Evolutionary conservation across 495 filamentous ascomycete genomes (phyloP), one percentile per base, ranked within the genome.

Genomic region (Daldinia concentrica): DNA sequence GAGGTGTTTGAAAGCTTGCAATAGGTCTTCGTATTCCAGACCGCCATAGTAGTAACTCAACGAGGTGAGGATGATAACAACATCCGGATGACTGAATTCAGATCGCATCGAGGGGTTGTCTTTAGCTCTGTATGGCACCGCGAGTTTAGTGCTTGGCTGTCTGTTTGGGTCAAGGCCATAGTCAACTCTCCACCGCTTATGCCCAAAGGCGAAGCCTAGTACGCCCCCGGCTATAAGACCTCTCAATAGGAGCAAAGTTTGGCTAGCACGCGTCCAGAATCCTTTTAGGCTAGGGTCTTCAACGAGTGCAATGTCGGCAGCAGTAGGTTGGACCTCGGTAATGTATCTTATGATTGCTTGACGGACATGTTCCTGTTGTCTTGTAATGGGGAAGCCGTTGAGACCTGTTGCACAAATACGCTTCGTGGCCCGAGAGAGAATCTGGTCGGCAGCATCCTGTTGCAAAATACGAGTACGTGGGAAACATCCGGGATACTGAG

Each of bases 51-150:
- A 93, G 74, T 91, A 93, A 36, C 82, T 86, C 3, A 93, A 76
- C 26, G 81, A 90, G 0, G 92, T 93, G n/a, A 94, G 73, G 6
- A 88, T 63, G 22, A 93, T 89, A 34, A 85, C 82, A 0, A 90
- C 86, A 73, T 94, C 91, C 0, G 91, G 91, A 68, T 94, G 90
- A 37, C 90, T 89, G 76, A 91, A 93, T 69, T 94, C 91, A 0
- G 91, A 86, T 3, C 87, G 82, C 0, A 82, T 79, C 0, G 89
- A 81, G 1, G 90, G 91, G 22, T 72, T 85, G 56, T 90, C 91
- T 68, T 93, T 95, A 1, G 88, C 87, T n/a, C 86, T 81, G 63
- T 86, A 95, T 0, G 92, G 92, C 0, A 94, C 90, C 4, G 91
- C 91, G 1, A 92, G 82, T 62, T 80, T 80, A 0, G 85, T 86